Conservation (phyloP, 345 rosid species). For the Camelina sativa region DNA sequence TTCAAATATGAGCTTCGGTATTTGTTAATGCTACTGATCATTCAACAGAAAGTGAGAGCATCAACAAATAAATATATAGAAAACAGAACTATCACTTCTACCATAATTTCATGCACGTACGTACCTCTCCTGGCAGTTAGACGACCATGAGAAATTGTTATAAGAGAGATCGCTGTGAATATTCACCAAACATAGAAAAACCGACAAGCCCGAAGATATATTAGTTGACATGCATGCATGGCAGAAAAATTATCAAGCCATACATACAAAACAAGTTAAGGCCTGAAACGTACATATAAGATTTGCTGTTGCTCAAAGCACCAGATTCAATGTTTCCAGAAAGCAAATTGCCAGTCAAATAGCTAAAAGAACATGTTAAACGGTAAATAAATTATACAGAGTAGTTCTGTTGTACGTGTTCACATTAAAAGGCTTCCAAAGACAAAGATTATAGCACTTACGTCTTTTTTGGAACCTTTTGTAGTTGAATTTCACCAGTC, state of each 20-base stretch:
- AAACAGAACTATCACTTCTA: neutral
- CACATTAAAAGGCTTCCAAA: neutral
- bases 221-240: neutral
- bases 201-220: neutral
- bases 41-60: constrained; percentile 17
- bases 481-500: constrained; percentile 22
- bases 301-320: neutral
- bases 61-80: neutral
- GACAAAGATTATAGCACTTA: constrained; percentile 8
- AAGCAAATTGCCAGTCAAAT: constrained; percentile 41
- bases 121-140: constrained; percentile 16
- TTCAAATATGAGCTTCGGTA: constrained; percentile 36
- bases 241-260: neutral
- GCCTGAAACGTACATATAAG: constrained; percentile 31
- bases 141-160: constrained; percentile 36
- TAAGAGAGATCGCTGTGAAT: constrained; percentile 39
- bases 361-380: constrained; percentile 28
- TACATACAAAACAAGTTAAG: neutral
- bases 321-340: constrained; percentile 26
- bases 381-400: neutral
- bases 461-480: neutral
- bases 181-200: neutral
- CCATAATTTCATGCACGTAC: constrained; percentile 4
- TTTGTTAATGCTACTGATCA: constrained; percentile 31
- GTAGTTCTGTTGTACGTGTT: neutral